Evolutionary conservation across 75 land plant genomes (phyloP).

Genomic region (Cryptomeria japonica): DNA sequence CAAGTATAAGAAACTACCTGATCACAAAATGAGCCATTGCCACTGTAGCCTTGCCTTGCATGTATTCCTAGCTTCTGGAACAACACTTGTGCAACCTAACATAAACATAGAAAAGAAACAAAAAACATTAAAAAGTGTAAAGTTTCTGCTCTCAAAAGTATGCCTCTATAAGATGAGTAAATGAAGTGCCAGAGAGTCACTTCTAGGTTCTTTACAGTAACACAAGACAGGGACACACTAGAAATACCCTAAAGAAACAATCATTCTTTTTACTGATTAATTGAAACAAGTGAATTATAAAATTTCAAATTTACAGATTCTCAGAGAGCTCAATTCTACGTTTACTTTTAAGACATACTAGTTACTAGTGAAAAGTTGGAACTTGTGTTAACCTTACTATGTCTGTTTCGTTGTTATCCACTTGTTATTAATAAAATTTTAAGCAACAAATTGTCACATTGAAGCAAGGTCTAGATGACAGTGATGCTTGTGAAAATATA

Average conservation of each 20-base stretch:
- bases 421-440: background rate
- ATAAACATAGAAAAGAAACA: background rate
- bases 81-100: constrained; percentile 20
- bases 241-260: background rate
- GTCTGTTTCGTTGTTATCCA: background rate
- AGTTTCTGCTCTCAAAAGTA: background rate
- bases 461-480: background rate
- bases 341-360: background rate
- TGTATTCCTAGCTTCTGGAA: constrained; percentile 9
- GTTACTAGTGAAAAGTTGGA: background rate
- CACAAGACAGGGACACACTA: background rate
- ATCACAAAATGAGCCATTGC: constrained; percentile 46
- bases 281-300: background rate
- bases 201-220: background rate
- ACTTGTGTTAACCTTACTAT: background rate
- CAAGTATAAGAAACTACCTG: constrained; percentile 19
- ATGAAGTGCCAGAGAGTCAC: background rate
- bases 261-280: background rate
- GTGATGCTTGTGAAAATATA: background rate
- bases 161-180: background rate
- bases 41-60: constrained; percentile 23
- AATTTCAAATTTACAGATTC: background rate
- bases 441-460: background rate
- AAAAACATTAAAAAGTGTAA: constrained; percentile 8
- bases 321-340: background rate